These are phyloP conservation scores for Cucurbita pepo DNA, from an alignment of 306 rosid genomes.

Conservation along the genomic window DNA sequence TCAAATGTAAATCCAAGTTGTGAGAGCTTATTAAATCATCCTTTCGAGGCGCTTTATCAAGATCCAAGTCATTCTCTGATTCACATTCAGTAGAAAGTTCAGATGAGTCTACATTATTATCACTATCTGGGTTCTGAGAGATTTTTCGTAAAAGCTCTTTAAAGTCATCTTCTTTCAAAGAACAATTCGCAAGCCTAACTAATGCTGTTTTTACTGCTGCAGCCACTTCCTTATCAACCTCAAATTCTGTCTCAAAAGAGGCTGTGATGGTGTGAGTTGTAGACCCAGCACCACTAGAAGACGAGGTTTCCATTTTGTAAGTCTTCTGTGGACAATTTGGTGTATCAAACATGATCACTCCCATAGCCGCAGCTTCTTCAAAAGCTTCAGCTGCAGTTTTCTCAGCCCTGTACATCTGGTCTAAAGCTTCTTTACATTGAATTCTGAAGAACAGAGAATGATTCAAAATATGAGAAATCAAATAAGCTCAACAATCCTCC, in stretches of 20 bases:
- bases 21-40: slow-evolving; percentile 17
- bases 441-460: slow-evolving; percentile 34
- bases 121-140: slow-evolving; percentile 68
- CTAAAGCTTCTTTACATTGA: slow-evolving; percentile 65
- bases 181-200: slow-evolving; percentile 46
- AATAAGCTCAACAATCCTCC: neutral
- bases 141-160: slow-evolving; percentile 58
- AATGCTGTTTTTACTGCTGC: slow-evolving; percentile 79
- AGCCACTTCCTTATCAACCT: slow-evolving; percentile 82
- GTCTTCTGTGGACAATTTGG: slow-evolving; percentile 62
- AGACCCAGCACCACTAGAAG: slow-evolving; percentile 32
- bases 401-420: slow-evolving; percentile 41
- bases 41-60: slow-evolving; percentile 21
- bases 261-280: slow-evolving; percentile 61
- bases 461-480: neutral
- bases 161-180: slow-evolving; percentile 56
- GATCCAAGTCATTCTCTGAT: slow-evolving; percentile 40
- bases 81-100: slow-evolving; percentile 48
- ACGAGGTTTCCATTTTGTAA: slow-evolving; percentile 45
- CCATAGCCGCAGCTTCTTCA: slow-evolving; percentile 65
- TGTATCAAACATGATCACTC: slow-evolving; percentile 73
- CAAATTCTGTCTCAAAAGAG: slow-evolving; percentile 87
- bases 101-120: slow-evolving; percentile 21
- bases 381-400: slow-evolving; percentile 61
- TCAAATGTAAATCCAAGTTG: slow-evolving; percentile 17